Percentiles rank a stretch among this genome's conserved stretches.
Conservation (phyloP, 176 grass and related monocot genomes). For the Bolboschoenus planiculmis region DNA sequence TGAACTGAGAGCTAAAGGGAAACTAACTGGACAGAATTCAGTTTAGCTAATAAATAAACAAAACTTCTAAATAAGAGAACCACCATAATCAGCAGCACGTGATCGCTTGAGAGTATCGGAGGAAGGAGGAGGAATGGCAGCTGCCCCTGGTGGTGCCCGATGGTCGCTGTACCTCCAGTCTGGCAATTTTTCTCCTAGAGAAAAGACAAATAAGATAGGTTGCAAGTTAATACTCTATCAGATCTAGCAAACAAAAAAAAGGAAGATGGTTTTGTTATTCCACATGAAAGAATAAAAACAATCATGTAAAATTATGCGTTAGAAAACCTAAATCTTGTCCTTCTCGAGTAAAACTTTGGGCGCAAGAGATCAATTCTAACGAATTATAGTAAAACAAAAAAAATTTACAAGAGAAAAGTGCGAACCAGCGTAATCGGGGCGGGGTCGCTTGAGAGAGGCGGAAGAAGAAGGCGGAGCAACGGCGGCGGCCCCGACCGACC, state of each 20-base stretch:
- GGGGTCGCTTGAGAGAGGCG: conserved; percentile 65
- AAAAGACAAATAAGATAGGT: not conserved
- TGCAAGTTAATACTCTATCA: not conserved
- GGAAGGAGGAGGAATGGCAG: not conserved
- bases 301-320: not conserved
- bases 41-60: not conserved
- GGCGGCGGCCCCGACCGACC: not conserved
- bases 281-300: not conserved
- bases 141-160: not conserved
- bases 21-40: not conserved
- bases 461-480: conserved; percentile 15
- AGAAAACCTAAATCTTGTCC: not conserved
- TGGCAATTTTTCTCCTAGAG: conserved; percentile 4
- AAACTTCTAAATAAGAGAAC: not conserved
- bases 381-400: not conserved
- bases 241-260: conserved; percentile 11
- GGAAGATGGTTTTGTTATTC: not conserved
- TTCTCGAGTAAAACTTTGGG: not conserved
- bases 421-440: conserved; percentile 55
- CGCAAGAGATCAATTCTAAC: not conserved
- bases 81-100: conserved; percentile 19
- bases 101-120: conserved; percentile 1
- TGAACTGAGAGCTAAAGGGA: not conserved
- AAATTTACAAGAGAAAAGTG: not conserved
- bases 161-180: conserved; percentile 18